A percentile compares a stretch with the other conserved stretches of the same genome.
These are phyloP conservation scores for Picea mariana DNA, from an alignment of 83 land plant genomes.

Conservation along the genomic window DNA sequence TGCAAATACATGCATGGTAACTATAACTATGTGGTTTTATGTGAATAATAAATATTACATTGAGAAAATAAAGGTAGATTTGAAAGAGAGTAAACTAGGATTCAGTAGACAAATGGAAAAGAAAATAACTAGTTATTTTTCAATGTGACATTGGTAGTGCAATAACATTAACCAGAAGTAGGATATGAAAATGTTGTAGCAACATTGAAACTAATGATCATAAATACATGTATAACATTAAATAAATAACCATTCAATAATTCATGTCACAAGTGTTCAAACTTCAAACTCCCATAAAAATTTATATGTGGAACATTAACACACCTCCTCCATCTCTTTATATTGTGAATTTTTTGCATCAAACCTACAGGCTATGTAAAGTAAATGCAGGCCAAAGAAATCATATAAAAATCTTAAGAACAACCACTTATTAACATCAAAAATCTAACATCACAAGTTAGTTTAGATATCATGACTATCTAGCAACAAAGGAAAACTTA, in stretches of 20 bases:
- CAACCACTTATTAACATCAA: too few species aligned
- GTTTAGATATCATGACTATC: too few species aligned
- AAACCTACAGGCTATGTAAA: conserved; percentile 95
- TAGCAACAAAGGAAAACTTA: too few species aligned
- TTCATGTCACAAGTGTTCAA: not conserved
- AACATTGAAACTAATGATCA: not conserved
- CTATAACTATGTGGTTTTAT: too few species aligned
- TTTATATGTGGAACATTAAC: not conserved
- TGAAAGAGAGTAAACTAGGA: too few species aligned
- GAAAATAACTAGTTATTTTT: not conserved
- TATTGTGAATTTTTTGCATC: conserved; percentile 70
- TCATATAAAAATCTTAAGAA: too few species aligned
- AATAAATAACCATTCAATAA: not conserved
- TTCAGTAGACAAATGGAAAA: too few species aligned
- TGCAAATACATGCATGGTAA: not conserved
- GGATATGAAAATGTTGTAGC: not conserved
- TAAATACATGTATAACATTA: not conserved
- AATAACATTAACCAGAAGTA: conserved; percentile 1
- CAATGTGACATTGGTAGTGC: not conserved
- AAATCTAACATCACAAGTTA: too few species aligned
- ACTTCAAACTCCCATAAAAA: not conserved
- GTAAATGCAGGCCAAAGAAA: not conserved
- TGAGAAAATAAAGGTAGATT: not conserved
- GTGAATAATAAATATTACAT: not conserved
- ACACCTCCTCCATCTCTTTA: conserved; percentile 94